phyloP scores from a whole-genome alignment of 116 monocot species.

The Thalassia testudinum region DNA sequence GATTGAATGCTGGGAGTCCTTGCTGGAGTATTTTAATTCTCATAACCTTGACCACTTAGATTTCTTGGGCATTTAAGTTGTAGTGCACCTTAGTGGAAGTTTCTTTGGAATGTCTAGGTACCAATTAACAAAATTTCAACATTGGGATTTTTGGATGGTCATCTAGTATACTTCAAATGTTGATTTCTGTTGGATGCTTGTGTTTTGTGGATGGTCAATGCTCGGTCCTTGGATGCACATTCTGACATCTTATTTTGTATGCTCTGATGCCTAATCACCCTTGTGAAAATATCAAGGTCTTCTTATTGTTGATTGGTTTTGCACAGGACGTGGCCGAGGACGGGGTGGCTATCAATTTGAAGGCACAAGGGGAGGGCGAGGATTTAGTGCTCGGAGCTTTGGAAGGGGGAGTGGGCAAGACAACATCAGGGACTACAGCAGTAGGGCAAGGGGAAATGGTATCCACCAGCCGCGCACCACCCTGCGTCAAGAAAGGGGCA shows the following conservation, averaged over 20 bases:
- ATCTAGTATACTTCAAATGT: not conserved
- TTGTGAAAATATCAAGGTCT: not conserved
- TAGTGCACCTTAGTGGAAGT: too few relatives aligned
- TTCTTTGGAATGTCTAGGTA: too few relatives aligned
- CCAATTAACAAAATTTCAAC: not conserved
- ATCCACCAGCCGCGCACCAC: conserved; percentile 12
- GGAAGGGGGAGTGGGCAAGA: conserved; percentile 12
- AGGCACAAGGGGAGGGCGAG: conserved; percentile 23
- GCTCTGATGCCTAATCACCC: not conserved
- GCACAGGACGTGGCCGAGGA: conserved; percentile 60
- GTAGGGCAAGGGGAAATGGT: conserved; percentile 36
- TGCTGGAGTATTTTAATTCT: too few relatives aligned
- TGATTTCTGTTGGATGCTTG: not conserved
- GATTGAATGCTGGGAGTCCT: too few relatives aligned
- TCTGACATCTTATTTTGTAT: not conserved
- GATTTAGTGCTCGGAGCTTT: conserved; percentile 8
- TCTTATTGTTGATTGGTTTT: not conserved
- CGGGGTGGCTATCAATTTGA: conserved; percentile 35
- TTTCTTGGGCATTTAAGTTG: too few relatives aligned
- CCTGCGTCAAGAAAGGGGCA: conserved; percentile 21
- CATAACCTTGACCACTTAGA: too few relatives aligned
- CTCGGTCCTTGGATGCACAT: not conserved
- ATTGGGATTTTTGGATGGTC: not conserved
- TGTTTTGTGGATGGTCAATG: not conserved
- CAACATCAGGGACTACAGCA: conserved; percentile 9